A percentile compares a stretch with the other conserved stretches of the same genome.
phyloP scores from a whole-genome alignment of 176 grass and related monocot species.

The Hsuehochloa calcarea region DNA sequence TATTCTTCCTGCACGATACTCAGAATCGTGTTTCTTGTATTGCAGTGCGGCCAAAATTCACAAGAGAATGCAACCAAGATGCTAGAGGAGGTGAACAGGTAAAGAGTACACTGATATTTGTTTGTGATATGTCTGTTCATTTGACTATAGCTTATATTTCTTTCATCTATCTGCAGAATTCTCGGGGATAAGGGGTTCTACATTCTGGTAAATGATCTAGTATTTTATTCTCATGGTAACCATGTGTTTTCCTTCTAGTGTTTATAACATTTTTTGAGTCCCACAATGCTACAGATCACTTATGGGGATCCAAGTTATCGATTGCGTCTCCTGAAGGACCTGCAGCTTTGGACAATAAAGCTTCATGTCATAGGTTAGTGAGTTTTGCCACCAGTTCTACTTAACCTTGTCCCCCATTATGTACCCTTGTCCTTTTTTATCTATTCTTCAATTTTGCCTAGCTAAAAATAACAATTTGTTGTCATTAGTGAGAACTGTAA shows the following conservation, averaged over 20 bases:
- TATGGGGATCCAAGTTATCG: constrained; percentile 96
- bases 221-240: constrained; percentile 4
- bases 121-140: constrained; percentile 7
- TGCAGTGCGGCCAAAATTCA: constrained; percentile 83
- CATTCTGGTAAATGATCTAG: constrained; percentile 71
- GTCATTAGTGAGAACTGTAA: not conserved
- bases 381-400: not conserved
- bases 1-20: constrained; percentile 37
- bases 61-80: constrained; percentile 72
- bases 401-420: not conserved
- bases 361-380: constrained; percentile 93
- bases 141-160: constrained; percentile 24
- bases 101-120: not conserved
- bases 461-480: not conserved
- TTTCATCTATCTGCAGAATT: constrained; percentile 50
- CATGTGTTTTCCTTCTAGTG: not conserved
- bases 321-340: constrained; percentile 58
- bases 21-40: constrained; percentile 34
- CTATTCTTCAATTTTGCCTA: not conserved
- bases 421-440: not conserved
- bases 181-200: constrained; percentile 78
- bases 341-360: constrained; percentile 70
- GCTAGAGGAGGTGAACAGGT: constrained; percentile 86
- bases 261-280: no score
- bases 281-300: constrained; percentile 60